These are phyloP conservation scores for Umbilicus rupestris DNA, from an alignment of 164 flowering plant genomes.

Conservation along the genomic window DNA sequence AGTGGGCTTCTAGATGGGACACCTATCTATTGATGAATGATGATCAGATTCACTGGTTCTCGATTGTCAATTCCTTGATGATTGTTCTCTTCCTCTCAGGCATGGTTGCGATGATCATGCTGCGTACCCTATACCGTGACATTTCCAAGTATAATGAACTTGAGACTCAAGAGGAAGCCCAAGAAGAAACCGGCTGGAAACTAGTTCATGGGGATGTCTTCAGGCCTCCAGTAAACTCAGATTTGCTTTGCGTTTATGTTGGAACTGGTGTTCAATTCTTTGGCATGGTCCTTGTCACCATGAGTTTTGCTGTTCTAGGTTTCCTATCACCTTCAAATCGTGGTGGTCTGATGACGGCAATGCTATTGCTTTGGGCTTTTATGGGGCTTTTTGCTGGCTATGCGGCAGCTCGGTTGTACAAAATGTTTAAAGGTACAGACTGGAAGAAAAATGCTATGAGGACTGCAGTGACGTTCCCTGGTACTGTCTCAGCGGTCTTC, in stretches of 20 bases:
- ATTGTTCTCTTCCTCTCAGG: slow-evolving; percentile 10
- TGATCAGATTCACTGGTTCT: slow-evolving; percentile 12
- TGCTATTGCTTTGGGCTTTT: slow-evolving; percentile 8
- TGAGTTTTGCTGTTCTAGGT: slow-evolving; percentile 11
- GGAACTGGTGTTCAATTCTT: slow-evolving; percentile 12
- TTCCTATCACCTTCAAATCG: slow-evolving; percentile 10
- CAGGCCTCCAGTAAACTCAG: slow-evolving; percentile 9
- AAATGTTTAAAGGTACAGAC: slow-evolving; percentile 9
- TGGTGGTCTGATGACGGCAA: slow-evolving; percentile 9
- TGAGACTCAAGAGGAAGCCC: slow-evolving; percentile 12
- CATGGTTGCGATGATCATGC: slow-evolving; percentile 10
- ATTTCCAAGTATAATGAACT: slow-evolving; percentile 11
- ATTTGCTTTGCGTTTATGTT: slow-evolving; percentile 8
- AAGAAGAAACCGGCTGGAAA: slow-evolving; percentile 12
- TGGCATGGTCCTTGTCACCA: slow-evolving; percentile 4
- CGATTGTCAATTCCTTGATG: slow-evolving; percentile 11
- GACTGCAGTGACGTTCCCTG: slow-evolving; percentile 8
- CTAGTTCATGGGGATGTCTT: slow-evolving; percentile 11
- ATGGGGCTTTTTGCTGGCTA: slow-evolving; percentile 9
- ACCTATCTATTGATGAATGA: slow-evolving; percentile 8
- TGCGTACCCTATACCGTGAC: slow-evolving; percentile 10
- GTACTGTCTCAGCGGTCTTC: background rate
- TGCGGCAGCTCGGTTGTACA: slow-evolving; percentile 8
- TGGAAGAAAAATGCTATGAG: slow-evolving; percentile 11
- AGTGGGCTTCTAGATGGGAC: slow-evolving; percentile 11